A percentile compares a stretch with the other conserved stretches of the same genome.
Conservation (phyloP, 257 asterid species). For the Apocynum venetum region DNA sequence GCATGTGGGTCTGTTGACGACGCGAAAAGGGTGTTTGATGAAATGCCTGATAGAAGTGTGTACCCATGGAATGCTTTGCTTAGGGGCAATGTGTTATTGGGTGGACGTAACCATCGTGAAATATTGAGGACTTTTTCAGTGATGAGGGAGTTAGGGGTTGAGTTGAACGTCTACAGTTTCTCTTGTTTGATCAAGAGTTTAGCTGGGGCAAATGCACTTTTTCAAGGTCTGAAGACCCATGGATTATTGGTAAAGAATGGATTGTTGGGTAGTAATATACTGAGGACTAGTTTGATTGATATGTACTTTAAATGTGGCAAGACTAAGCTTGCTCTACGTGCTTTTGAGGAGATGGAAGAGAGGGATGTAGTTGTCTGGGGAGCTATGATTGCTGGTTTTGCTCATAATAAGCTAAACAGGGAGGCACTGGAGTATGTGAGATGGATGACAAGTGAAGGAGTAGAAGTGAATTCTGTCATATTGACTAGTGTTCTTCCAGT, state of each 20-base stretch:
- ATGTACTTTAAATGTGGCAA: constrained; percentile 94
- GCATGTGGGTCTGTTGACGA: constrained; percentile 71
- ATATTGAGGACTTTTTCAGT: constrained; percentile 50
- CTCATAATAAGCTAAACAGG: constrained; percentile 67
- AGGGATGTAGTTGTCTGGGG: constrained; percentile 92
- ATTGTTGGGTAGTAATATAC: constrained; percentile 39
- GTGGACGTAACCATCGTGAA: constrained; percentile 48
- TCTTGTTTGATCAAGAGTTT: constrained; percentile 90
- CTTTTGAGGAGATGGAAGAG: constrained; percentile 64
- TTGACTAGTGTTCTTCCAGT: constrained; percentile 65
- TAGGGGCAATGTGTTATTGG: constrained; percentile 77
- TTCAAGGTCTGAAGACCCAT: constrained; percentile 73
- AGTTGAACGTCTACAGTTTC: constrained; percentile 72
- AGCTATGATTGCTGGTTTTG: constrained; percentile 82
- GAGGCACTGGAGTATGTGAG: constrained; percentile 74
- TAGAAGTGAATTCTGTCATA: constrained; percentile 64
- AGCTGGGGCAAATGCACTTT: constrained; percentile 64
- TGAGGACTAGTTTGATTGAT: constrained; percentile 78
- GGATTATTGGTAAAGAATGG: constrained; percentile 81
- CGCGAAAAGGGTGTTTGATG: constrained; percentile 63
- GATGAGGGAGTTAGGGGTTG: constrained; percentile 75
- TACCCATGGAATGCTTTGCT: constrained; percentile 94
- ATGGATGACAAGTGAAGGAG: constrained; percentile 57
- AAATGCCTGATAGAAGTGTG: constrained; percentile 55
- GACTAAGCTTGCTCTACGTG: constrained; percentile 51